Evolutionary conservation across 179 eudicot species (phyloP), one percentile per base, ranked within the genome.

Genomic region (Beta corolliflora): DNA sequence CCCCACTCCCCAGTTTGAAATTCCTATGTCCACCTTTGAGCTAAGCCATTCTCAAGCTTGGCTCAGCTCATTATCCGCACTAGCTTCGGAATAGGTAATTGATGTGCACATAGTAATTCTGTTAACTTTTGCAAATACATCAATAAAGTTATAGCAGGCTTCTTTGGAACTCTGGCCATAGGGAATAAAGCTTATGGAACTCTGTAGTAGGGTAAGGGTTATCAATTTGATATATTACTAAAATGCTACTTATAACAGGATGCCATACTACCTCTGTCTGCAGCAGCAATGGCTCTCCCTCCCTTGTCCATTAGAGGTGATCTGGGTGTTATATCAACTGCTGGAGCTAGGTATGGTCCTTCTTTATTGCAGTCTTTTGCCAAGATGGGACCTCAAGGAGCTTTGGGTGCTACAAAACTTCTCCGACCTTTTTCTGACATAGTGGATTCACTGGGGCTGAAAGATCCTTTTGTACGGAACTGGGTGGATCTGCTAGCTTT

Each of bases 221-320:
- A 21, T 73, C 9, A 16, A n/a, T 56, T 77, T 15, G 64, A 19
- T 48, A 5, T 48, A 71, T 75, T 55, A 68, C 71, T 76, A 77
- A 79, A 59, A 36, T 61, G 73, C 58, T 59, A 18, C 76, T 55
- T 59, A 63, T 60, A 75, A 76, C 87, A 95, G 99, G 99, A 95
- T 85, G 93, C 95, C 48, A 90, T 95, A 88, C 86, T 94, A 71
- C 98, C 99, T 19, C 55, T 95, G 78, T 95, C 99, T 77, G 85
- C 92, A 75, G 98, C 99, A 77, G 98, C 99, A 75, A 95, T 94
- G 98, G 95, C 97, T 79, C 91, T 94, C 67, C 98, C 99, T 73
- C 99, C 99, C 73, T 79, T 94, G 80, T 94, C 99, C n/a, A 92
- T 95, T 11, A 86, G 99, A 80, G 98, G 98, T 36, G 99, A 95